Evolutionary conservation across 441 rosid genomes (phyloP), one percentile per base, ranked within the genome.

Genomic region (Adansonia rubrostipa): DNA sequence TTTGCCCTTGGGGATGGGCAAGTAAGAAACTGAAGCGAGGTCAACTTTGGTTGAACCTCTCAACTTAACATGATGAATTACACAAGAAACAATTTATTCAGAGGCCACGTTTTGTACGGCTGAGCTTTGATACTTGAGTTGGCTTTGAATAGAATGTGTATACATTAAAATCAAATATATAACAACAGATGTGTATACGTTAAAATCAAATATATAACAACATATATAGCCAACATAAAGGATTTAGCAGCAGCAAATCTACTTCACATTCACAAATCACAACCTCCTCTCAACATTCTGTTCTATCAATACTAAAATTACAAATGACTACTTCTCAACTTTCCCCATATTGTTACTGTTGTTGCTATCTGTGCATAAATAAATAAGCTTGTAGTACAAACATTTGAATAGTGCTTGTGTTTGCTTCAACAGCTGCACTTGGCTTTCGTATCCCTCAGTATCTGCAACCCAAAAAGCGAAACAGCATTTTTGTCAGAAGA

Each of bases 371-470:
- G 73, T 80, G 74, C 84, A 86, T 2, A 79, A 74, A 61, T 71
- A 73, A 65, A 57, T 79, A 81, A 80, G 19, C 54, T 50, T 13
- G n/a, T 50, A 50, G 79, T 76, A 51, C 72, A 57, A 60, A 44
- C 36, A 57, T 66, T 79, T 67, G 80, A 79, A 40, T 65, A 42
- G 5, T 33, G 70, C 66, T 80, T 82, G 67, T 76, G 79, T 75
- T 78, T 76, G 51, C 83, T 78, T 44, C 84, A 62, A 78, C 92
- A 89, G 24, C 67, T 85, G 91, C 95, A 91, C 71, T 79, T 89
- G 0, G 90, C 87, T 81, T 80, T 84, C 3, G 66, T 80, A 77
- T 85, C 92, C 24, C 83, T 71, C 11, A 89, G 89, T 22, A 58
- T 79, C 95, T 88, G 90, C 88, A 60, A 14, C 11, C 22, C 4